A percentile compares a stretch with the other conserved stretches of the same genome.
Conservation (phyloP, 1,284 basidiomycete species). For the Tremellales sp. region DNA sequence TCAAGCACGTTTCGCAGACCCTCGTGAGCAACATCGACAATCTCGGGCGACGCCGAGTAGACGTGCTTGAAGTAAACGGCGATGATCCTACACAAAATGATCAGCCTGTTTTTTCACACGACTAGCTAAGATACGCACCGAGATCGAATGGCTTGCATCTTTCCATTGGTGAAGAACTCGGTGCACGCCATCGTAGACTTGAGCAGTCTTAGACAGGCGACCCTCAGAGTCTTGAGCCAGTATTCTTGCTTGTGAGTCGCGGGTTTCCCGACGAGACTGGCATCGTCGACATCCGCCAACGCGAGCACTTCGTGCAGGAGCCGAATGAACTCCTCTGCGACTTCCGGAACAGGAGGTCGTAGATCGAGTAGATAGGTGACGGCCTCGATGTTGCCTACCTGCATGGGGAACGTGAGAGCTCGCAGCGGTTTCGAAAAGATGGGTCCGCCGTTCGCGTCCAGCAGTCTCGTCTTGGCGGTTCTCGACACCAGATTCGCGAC, state of each 20-base stretch:
- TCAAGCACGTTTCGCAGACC: slow-evolving; percentile 84
- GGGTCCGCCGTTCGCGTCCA: slow-evolving; percentile 56
- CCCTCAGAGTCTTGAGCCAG: slow-evolving; percentile 87
- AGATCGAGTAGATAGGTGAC: slow-evolving; percentile 86
- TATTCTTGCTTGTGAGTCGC: slow-evolving; percentile 73
- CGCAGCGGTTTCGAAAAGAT: slow-evolving; percentile 97
- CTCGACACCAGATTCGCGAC: slow-evolving; percentile 69
- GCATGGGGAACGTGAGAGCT: slow-evolving; percentile 90
- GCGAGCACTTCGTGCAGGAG: slow-evolving; percentile 92
- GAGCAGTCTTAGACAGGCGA: slow-evolving; percentile 88
- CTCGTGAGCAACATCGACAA: slow-evolving; percentile 94
- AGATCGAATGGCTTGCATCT: slow-evolving; percentile 65
- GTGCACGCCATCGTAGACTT: slow-evolving; percentile 92
- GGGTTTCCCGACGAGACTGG: slow-evolving; percentile 68
- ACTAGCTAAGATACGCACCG: slow-evolving; percentile 54
- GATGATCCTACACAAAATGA: slow-evolving; percentile 65
- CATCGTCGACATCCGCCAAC: slow-evolving; percentile 91
- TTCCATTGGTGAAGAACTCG: slow-evolving; percentile 82
- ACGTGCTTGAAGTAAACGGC: slow-evolving; percentile 98
- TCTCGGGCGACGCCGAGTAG: slow-evolving; percentile 87
- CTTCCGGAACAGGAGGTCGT: slow-evolving; percentile 78
- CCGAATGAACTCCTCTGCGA: slow-evolving; percentile 88
- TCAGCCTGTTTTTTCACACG: slow-evolving; percentile 4
- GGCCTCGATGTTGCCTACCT: slow-evolving; percentile 98
- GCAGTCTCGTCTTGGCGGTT: slow-evolving; percentile 81